phyloP scores from a whole-genome alignment of 2,329 filamentous ascomycete species.

The Paramyrothecium sp. region DNA sequence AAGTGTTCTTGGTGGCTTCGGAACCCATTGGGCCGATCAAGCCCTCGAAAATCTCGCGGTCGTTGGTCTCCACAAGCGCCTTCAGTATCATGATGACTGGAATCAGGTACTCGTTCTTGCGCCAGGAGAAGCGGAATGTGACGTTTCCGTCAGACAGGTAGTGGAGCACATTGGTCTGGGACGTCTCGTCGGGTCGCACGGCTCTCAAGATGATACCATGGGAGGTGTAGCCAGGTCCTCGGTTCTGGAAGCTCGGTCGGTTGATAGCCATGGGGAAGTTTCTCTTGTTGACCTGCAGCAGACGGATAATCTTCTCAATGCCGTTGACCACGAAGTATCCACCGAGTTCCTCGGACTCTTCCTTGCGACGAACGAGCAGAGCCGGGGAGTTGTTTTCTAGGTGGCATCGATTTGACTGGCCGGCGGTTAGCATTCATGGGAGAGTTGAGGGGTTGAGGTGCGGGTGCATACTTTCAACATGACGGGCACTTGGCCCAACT shows the following conservation, averaged over 20 bases:
- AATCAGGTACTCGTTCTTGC: constrained; percentile 95
- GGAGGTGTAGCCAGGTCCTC: constrained; percentile 83
- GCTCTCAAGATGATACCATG: constrained; percentile 90
- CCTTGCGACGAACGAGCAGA: constrained; percentile 79
- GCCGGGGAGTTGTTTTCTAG: constrained; percentile 82
- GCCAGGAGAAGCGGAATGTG: constrained; percentile 96
- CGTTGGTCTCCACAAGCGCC: constrained; percentile 91
- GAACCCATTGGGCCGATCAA: constrained; percentile 76
- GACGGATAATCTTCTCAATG: constrained; percentile 92
- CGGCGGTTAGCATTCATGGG: constrained; percentile 12
- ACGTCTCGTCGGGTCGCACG: constrained; percentile 95
- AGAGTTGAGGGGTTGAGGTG: not conserved
- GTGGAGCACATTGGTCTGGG: constrained; percentile 94
- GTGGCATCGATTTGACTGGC: constrained; percentile 83
- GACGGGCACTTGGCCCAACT: constrained; percentile 85
- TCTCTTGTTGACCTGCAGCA: constrained; percentile 84
- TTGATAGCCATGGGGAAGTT: constrained; percentile 96
- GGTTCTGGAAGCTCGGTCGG: constrained; percentile 83
- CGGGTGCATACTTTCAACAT: constrained; percentile 76
- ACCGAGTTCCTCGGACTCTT: constrained; percentile 93
- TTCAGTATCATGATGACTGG: constrained; percentile 97
- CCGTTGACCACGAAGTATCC: constrained; percentile 98
- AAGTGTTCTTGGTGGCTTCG: constrained; percentile 81
- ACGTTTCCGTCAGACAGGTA: constrained; percentile 95
- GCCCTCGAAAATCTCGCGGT: constrained; percentile 94